A percentile compares a stretch with the other conserved stretches of the same genome.
These are phyloP conservation scores for Debaryomyces castellii DNA, from an alignment of 805 yeast genomes.

Conservation along the genomic window DNA sequence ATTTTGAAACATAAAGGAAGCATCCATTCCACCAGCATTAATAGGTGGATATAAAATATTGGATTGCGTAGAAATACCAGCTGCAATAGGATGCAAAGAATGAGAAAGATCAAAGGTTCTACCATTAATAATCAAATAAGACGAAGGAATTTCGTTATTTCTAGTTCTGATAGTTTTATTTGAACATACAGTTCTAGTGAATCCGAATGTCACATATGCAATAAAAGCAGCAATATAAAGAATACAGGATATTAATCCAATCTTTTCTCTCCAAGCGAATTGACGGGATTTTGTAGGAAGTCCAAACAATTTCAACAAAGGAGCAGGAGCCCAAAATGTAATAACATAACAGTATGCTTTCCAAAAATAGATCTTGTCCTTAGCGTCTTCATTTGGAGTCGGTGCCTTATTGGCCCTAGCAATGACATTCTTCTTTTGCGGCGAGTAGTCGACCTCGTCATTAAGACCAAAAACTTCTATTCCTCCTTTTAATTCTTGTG, in stretches of 20 bases:
- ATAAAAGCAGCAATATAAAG: slow-evolving; percentile 70
- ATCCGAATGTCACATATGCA: slow-evolving; percentile 88
- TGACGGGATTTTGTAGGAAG: slow-evolving; percentile 78
- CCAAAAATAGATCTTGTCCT: slow-evolving; percentile 59
- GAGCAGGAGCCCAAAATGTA: slow-evolving; percentile 92
- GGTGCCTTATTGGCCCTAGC: slow-evolving; percentile 10
- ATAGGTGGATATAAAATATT: slow-evolving; percentile 82
- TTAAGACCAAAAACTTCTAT: slow-evolving; percentile 59
- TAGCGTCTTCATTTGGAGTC: slow-evolving; percentile 9
- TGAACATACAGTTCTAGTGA: slow-evolving; percentile 79
- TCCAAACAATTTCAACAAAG: slow-evolving; percentile 69
- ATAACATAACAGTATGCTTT: slow-evolving; percentile 71
- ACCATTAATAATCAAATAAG: slow-evolving; percentile 77
- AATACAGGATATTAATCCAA: slow-evolving; percentile 78
- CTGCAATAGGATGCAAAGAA: slow-evolving; percentile 79
- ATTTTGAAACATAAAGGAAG: slow-evolving; percentile 81
- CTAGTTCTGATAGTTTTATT: slow-evolving; percentile 46
- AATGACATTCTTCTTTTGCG: slow-evolving; percentile 27
- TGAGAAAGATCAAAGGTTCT: slow-evolving; percentile 68
- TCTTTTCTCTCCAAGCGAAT: slow-evolving; percentile 96
- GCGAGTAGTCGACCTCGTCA: slow-evolving; percentile 48
- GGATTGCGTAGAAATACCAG: slow-evolving; percentile 69
- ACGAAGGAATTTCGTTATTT: slow-evolving; percentile 56
- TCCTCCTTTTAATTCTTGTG: slow-evolving; percentile 32
- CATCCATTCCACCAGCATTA: slow-evolving; percentile 87